These are phyloP conservation scores for Chaetomium fimeti DNA, from an alignment of 495 filamentous ascomycete genomes.

Conservation along the genomic window DNA sequence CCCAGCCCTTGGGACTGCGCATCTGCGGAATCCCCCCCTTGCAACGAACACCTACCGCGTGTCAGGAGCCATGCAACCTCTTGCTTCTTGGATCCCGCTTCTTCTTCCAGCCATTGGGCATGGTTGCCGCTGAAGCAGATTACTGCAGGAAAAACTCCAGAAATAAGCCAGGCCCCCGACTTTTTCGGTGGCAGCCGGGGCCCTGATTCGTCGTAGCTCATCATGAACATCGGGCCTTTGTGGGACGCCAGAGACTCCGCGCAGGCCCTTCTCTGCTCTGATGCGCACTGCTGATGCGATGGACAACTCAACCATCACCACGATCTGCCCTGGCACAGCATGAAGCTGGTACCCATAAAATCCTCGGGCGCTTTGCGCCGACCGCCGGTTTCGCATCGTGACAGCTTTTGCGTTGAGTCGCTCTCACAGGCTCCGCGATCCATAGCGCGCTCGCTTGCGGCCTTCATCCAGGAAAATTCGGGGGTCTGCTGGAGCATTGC, in stretches of 20 bases:
- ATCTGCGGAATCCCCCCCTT: neutral
- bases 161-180: slow-evolving; percentile 4
- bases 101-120: slow-evolving; percentile 31
- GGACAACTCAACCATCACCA: slow-evolving; percentile 22
- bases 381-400: slow-evolving; percentile 26
- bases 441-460: slow-evolving; percentile 12
- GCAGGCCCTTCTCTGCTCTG: slow-evolving; percentile 6
- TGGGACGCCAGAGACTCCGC: too few relatives aligned
- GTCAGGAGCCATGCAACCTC: neutral
- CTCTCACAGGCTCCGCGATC: neutral
- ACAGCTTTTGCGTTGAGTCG: slow-evolving; percentile 12
- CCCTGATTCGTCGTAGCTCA: slow-evolving; percentile 18
- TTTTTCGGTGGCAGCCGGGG: slow-evolving; percentile 10
- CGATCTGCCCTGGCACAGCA: slow-evolving; percentile 14
- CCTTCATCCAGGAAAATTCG: slow-evolving; percentile 25
- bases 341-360: slow-evolving; percentile 14
- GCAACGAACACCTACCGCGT: neutral
- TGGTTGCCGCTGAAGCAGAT: slow-evolving; percentile 17
- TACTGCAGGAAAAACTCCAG: slow-evolving; percentile 2
- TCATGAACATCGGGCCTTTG: neutral
- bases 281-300: slow-evolving; percentile 25
- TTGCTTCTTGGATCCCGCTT: slow-evolving; percentile 8
- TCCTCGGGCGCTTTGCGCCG: slow-evolving; percentile 14
- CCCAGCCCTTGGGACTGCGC: neutral
- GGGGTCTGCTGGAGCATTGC: slow-evolving; percentile 48